Percentiles rank a stretch among this genome's conserved stretches.
These are phyloP conservation scores for Phytopythium sindhum DNA, from an alignment of 352 stramenopile genomes.

Conservation along the genomic window DNA sequence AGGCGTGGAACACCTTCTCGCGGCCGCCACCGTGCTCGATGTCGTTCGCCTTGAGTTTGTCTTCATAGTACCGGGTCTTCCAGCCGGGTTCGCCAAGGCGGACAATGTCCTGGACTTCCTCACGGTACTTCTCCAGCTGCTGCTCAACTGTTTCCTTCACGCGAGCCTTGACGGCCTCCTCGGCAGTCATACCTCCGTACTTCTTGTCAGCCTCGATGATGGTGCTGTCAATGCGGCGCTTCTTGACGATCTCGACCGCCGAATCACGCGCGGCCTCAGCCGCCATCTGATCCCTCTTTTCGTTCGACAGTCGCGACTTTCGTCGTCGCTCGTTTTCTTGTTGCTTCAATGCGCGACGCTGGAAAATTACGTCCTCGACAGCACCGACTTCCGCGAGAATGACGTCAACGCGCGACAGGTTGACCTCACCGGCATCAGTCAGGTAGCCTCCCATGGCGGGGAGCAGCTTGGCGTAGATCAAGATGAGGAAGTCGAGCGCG, in stretches of 20 bases:
- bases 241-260: conserved; percentile 80
- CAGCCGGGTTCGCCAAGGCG: conserved; percentile 94
- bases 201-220: conserved; percentile 68
- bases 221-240: conserved; percentile 61
- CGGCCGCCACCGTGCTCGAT: conserved; percentile 84
- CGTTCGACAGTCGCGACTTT: conserved; percentile 60
- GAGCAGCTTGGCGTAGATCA: conserved; percentile 93
- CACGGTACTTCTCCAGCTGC: conserved; percentile 77
- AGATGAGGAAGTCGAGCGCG: conserved; percentile 97
- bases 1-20: conserved; percentile 91
- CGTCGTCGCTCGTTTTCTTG: conserved; percentile 70
- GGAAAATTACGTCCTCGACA: conserved; percentile 96
- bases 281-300: conserved; percentile 71
- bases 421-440: conserved; percentile 92
- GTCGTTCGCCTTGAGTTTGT: conserved; percentile 86
- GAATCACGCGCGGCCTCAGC: conserved; percentile 56
- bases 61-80: conserved; percentile 93
- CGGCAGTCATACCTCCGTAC: conserved; percentile 55
- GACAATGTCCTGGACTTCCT: conserved; percentile 92
- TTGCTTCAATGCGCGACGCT: conserved; percentile 80
- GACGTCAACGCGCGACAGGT: conserved; percentile 94
- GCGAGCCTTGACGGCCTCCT: conserved; percentile 76
- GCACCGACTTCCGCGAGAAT: conserved; percentile 95
- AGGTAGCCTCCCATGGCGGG: conserved; percentile 93
- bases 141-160: conserved; percentile 76